These are phyloP conservation scores for Solanum piurae DNA, from an alignment of 257 asterid species.

Conservation along the genomic window DNA sequence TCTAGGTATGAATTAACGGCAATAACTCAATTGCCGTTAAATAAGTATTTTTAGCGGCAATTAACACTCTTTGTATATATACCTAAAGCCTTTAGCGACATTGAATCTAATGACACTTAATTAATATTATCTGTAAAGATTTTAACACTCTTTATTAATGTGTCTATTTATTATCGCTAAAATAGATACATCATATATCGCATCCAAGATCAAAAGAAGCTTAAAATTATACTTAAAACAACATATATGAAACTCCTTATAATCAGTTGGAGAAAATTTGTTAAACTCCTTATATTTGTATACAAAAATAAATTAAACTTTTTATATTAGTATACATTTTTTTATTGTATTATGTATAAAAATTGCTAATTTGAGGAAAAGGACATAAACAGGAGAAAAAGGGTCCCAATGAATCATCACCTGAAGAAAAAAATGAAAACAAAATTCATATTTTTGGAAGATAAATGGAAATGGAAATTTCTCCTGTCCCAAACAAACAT, in stretches of 20 bases:
- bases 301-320: not conserved
- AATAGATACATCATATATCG: not conserved
- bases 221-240: not conserved
- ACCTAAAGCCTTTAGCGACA: no score
- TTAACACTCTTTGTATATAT: no score
- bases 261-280: not conserved
- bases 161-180: no score
- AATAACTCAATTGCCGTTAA: no score
- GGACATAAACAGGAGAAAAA: conserved; percentile 20
- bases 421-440: conserved; percentile 8
- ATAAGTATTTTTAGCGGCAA: no score
- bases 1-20: no score
- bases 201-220: not conserved
- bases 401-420: conserved; percentile 30
- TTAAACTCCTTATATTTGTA: not conserved
- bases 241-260: not conserved
- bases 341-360: not conserved
- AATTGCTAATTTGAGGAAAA: conserved; percentile 7
- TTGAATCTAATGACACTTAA: no score
- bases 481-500: conserved; percentile 20
- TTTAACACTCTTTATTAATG: no score
- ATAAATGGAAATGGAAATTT: not conserved
- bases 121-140: no score
- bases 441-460: conserved; percentile 20
- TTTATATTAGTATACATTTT: no score